Percentiles rank a stretch among this genome's conserved stretches.
These are phyloP conservation scores for Phytophthora citricola DNA, from an alignment of 352 stramenopile genomes.

Conservation along the genomic window DNA sequence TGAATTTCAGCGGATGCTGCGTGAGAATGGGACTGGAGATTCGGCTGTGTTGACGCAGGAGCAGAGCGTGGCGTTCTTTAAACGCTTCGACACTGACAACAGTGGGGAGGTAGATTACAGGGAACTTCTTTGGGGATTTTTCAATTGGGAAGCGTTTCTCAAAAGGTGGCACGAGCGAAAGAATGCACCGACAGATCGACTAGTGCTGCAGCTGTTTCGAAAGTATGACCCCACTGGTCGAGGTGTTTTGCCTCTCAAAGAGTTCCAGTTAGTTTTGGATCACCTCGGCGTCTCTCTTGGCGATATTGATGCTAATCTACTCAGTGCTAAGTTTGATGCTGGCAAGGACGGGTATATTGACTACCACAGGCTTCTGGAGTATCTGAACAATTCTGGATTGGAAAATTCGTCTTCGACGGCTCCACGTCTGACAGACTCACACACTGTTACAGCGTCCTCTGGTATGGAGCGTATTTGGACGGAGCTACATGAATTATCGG, in stretches of 20 bases:
- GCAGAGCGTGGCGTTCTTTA: slow-evolving; percentile 53
- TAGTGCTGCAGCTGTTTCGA: slow-evolving; percentile 50
- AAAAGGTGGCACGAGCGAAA: slow-evolving; percentile 62
- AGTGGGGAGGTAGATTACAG: slow-evolving; percentile 64
- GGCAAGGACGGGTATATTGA: slow-evolving; percentile 66
- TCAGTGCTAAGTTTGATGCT: slow-evolving; percentile 59
- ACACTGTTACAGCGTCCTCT: slow-evolving; percentile 1
- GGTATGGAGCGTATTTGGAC: slow-evolving; percentile 43
- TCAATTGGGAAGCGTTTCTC: slow-evolving; percentile 63
- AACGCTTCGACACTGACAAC: slow-evolving; percentile 53
- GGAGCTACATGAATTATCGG: slow-evolving; percentile 50
- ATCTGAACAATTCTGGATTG: slow-evolving; percentile 32
- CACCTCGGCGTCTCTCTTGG: slow-evolving; percentile 57
- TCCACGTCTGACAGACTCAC: neutral
- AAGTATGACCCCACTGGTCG: slow-evolving; percentile 47
- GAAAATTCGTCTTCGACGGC: neutral
- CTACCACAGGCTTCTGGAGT: slow-evolving; percentile 69
- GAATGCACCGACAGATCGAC: slow-evolving; percentile 17
- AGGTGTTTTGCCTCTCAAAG: slow-evolving; percentile 43
- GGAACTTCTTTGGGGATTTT: slow-evolving; percentile 72
- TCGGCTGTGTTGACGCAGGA: slow-evolving; percentile 37
- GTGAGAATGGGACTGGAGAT: slow-evolving; percentile 30
- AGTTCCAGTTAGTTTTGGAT: slow-evolving; percentile 65
- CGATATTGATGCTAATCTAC: slow-evolving; percentile 52
- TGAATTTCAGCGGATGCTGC: slow-evolving; percentile 53